Base-by-base conservation (phyloP, 2,329 filamentous ascomycete genomes). In the Talaromyces sp. region DNA sequence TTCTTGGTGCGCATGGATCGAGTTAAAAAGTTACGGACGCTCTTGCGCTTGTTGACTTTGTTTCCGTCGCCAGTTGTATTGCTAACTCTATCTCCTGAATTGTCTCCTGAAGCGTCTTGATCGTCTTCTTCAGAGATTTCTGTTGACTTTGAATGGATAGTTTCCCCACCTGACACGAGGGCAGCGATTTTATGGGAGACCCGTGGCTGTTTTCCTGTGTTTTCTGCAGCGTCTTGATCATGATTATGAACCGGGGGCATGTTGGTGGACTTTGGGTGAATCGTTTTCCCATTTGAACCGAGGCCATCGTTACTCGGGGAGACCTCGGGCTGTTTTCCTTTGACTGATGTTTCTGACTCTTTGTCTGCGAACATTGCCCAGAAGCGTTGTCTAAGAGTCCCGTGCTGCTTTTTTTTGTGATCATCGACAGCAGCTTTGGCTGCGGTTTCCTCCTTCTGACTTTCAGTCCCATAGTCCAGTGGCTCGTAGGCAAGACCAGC, bases 21-120 rank as follows among this genome's bases (percentile, higher is more conserved):
- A 59, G 39, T 56, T 43, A 68, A 60, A 7, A 67, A 61, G 19
- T 66, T 52, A 19, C 66, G 66, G 24, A 68, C 60, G 57, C 66
- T 67, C 24, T 63, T 63, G n/a, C 65, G 59, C 35, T 63, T 63
- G 14, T 50, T 45, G 22, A 58, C 11, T 16, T 9, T 59, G 37
- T 59, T 45, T 19, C 56, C 56, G 4, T 45, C 19, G 0, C 41
- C 56, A 24, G 35, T 14, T 14, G 3, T 1, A 31, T 31, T 31
- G 27, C 27, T 7, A 31, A 1, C 27, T 31, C 4, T 31, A 7
- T 31, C 27, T 31, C 4, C 27, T 31, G 27, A 31, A 31, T 6
- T 6, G 27, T 61, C 35, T 61, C 35, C 31, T n/a, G 54, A 31
- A 45, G 22, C 24, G n/a, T 22, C 43, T 3, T 47, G 61, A 35